Percentiles rank a stretch among this genome's conserved stretches.
Evolutionary conservation across 139 green algal genomes (phyloP).

Genomic region (Asterochloris erici): DNA sequence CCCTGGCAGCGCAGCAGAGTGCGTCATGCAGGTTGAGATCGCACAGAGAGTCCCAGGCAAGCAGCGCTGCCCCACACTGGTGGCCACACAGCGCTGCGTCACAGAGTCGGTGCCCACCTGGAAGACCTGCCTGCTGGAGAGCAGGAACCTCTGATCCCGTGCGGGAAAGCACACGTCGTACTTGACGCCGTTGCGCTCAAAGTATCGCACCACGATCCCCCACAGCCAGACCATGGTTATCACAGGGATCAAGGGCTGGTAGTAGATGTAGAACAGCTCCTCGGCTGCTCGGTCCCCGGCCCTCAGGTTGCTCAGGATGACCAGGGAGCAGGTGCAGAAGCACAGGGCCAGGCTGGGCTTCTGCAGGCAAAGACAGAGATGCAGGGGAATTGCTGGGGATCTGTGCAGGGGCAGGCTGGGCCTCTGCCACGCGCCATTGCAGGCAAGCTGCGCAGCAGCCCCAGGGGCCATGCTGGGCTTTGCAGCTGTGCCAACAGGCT

Average conservation of each 20-base stretch:
- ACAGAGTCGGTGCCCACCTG: conserved; percentile 28
- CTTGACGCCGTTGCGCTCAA: conserved; percentile 41
- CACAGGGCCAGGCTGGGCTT: conserved; percentile 10
- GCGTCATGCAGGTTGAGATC: too few species aligned
- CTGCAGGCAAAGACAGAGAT: neutral
- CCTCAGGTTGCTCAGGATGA: conserved; percentile 3
- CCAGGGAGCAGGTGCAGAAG: neutral
- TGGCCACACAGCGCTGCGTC: neutral
- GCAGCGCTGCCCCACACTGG: too few species aligned
- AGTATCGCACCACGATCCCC: conserved; percentile 52
- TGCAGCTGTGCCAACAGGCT: too few species aligned
- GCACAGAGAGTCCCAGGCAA: neutral
- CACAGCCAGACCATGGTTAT: conserved; percentile 79
- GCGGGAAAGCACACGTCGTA: conserved; percentile 71
- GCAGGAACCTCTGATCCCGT: conserved; percentile 53
- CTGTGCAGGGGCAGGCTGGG: too few species aligned
- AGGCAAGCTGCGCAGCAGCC: too few species aligned
- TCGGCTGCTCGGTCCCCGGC: neutral
- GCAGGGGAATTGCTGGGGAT: too few species aligned
- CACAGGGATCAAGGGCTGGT: conserved; percentile 65
- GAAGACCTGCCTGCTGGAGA: conserved; percentile 35
- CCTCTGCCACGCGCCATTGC: too few species aligned
- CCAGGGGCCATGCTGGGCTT: too few species aligned
- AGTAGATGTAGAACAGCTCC: conserved; percentile 58
- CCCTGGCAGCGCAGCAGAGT: too few species aligned